Base-by-base conservation (phyloP, 306 rosid species). In the Trichosanthes truncata region DNA sequence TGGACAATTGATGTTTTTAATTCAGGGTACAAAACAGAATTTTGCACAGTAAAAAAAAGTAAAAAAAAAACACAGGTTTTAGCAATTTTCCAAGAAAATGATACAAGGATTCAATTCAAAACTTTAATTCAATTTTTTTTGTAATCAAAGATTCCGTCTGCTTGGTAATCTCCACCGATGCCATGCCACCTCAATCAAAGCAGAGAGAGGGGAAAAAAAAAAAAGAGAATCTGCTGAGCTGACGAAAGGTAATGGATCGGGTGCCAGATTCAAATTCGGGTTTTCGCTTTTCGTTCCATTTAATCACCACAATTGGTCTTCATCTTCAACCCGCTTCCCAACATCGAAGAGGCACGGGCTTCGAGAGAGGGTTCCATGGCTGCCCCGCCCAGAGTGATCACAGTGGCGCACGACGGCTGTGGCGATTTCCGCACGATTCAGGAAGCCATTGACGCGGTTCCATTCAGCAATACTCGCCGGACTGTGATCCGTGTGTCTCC, bases 361-460 rank as follows among this genome's bases (percentile, higher is more conserved):
- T 76, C 35, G 53, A 77, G 23, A 45, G 3, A 25, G 23, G 13
- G 11, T 15, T 48, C 46, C 13, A 94, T 94, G 97, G 91, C 92
- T 81, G 83, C 91, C 67, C 23, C 89, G 81, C 81, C 91, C 74
- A 31, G 74, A 36, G 75, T 88, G 6, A 75, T 91, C 33, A 87
- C 80, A 8, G 97, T 94, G 40, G 83, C 95, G 21, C 91, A 89
- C 78, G 81, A 92, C 69, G 98, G 98, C 83, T 82, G 57, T 26
- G 97, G 88, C 13, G 86, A 91, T 78, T 91, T 82, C 84, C 78
- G 81, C 46, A 92, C 95, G 60, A 90, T 94, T 61, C 98, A 94
- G 83, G 97, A 89, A 40, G 98, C 98, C 23, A 82, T 94, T 4
- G 93, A 94, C 80, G 89, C 91, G 4, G 87, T 94, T 40, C 98